Conservation (phyloP, 208 protist species). For the Leishmania martiniquensis region DNA sequence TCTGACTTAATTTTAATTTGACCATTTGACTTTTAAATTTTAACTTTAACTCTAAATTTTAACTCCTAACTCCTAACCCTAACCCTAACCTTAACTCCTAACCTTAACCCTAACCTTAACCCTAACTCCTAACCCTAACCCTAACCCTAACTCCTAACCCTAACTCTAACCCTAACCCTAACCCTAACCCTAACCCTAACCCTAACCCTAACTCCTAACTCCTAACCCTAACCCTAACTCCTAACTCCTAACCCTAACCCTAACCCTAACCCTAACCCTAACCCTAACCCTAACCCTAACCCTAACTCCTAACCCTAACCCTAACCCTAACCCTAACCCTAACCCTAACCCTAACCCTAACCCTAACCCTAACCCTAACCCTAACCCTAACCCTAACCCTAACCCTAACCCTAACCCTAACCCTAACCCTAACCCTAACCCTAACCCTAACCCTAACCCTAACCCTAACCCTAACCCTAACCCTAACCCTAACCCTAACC, state of each 20-base stretch:
- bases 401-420: background rate
- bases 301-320: no score
- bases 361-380: constrained; percentile 1
- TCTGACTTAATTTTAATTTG: no score
- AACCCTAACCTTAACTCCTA: background rate
- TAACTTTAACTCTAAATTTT: background rate
- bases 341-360: background rate
- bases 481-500: background rate
- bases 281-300: no score
- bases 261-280: no score
- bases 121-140: no score
- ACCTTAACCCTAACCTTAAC: constrained; percentile 3
- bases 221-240: background rate
- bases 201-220: no score
- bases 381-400: constrained; percentile 2
- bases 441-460: constrained; percentile 3
- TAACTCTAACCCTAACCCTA: no score
- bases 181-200: no score
- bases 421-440: background rate
- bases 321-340: background rate
- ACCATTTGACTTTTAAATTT: no score
- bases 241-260: background rate
- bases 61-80: constrained; percentile 1
- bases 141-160: no score
- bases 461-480: background rate